Conservation (phyloP, 1,284 basidiomycete species). For the Naganishia sp. region DNA sequence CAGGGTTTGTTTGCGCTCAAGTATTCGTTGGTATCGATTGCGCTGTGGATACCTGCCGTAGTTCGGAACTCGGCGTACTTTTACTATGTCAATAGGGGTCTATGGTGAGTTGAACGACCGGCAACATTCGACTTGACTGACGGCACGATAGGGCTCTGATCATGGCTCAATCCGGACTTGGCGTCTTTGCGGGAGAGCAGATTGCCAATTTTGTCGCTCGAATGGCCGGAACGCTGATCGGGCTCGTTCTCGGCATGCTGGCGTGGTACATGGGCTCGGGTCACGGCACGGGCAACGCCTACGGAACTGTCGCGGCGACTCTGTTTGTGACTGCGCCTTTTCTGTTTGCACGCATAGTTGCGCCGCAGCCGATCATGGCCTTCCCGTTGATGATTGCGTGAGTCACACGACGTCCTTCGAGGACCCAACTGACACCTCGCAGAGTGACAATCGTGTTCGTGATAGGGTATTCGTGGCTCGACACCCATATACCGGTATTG, state of each 20-base stretch:
- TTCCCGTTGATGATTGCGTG: conserved; percentile 49
- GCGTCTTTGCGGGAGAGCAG: conserved; percentile 65
- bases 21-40: conserved; percentile 61
- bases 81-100: conserved; percentile 36
- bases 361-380: conserved; percentile 55
- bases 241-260: conserved; percentile 59
- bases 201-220: conserved; percentile 60
- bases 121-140: background rate
- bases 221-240: conserved; percentile 45
- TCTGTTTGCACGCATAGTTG: conserved; percentile 61
- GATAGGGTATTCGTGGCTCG: conserved; percentile 66
- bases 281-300: conserved; percentile 60
- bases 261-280: conserved; percentile 63
- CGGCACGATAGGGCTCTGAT: conserved; percentile 64
- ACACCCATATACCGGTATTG: conserved; percentile 58
- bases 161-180: conserved; percentile 67
- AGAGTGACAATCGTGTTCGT: conserved; percentile 48
- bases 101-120: conserved; percentile 2
- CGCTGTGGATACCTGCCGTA: conserved; percentile 62
- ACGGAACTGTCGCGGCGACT: conserved; percentile 61
- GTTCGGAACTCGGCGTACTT: conserved; percentile 53
- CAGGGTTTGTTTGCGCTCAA: conserved; percentile 60
- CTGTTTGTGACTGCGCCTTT: conserved; percentile 60
- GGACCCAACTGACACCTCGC: background rate
- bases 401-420: background rate